Evolutionary conservation across 805 yeast species (phyloP), one percentile per base, ranked within the genome.

Genomic region (Suhomyces sp.): DNA sequence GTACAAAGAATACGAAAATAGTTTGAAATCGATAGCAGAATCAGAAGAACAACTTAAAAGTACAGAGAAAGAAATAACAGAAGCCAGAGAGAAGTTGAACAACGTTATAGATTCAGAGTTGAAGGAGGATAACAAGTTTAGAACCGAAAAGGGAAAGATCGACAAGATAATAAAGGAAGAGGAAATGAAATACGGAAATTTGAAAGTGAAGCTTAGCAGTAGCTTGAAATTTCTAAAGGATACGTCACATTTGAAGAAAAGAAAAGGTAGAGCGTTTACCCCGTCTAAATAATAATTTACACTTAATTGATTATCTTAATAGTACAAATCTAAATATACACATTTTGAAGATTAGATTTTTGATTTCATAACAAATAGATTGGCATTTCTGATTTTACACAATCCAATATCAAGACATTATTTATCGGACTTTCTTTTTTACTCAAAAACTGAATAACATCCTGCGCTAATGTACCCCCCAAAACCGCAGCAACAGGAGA

Each of bases 381-480:
- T 16, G 96, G 96, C 77, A 88, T 85, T 40, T 79, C 81, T 28
- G 80, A 71, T 13, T 70, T 68, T 12, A 70, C 58, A 8, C 91
- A 88, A 62, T 93, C 96, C 24, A 90, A 69, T 1, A 91, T 62
- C 44, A 85, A 69, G 34, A 86, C 69, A 54, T 93, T 93, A 54
- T 88, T 90, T 24, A 90, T 69, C 3, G 97, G 95, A 26, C 79
- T 70, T 48, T 86, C 88, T 46, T 81, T 77, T 46, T 76, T 76
- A 27, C 93, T 83, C 34, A 91, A 59, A 36, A 73, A 78, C 61
- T 93, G 93, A 29, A 93, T 83, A 10, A 88, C 82, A 55, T 90
- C 96, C 60, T 93, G 98, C 2, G 95, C 84, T 16, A 91, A 60
- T 1, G 87, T 73, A 1, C 98, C 98, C 5, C 98, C 98, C 5